Conservation (phyloP, 2,329 filamentous ascomycete genomes). For the Chaetothyriales sp. region DNA sequence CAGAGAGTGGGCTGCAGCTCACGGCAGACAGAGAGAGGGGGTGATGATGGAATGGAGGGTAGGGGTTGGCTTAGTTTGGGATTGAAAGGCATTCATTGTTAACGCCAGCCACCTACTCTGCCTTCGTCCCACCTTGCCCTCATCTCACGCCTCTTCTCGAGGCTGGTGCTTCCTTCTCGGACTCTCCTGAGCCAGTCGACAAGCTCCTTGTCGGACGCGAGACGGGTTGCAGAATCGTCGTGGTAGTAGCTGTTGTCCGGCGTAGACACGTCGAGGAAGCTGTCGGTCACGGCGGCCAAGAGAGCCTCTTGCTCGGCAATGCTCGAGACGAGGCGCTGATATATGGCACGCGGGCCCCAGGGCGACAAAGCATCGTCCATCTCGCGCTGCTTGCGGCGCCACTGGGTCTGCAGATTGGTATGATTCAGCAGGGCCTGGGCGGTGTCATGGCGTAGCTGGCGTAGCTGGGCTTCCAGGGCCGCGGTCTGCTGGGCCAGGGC, state of each 20-base stretch:
- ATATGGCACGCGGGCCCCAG: constrained; percentile 76
- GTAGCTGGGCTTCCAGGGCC: constrained; percentile 35
- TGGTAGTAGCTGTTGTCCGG: constrained; percentile 27
- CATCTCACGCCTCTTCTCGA: constrained; percentile 69
- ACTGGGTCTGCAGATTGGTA: constrained; percentile 80
- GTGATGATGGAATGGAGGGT: background rate
- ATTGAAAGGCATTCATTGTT: constrained; percentile 20
- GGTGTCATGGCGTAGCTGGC: constrained; percentile 47
- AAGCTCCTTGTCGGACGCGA: constrained; percentile 66
- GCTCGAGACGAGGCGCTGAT: constrained; percentile 62
- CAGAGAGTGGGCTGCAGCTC: background rate
- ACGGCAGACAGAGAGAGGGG: background rate
- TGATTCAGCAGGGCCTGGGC: constrained; percentile 72
- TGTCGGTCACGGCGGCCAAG: constrained; percentile 76
- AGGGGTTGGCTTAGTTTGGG: background rate
- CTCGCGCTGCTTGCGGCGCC: constrained; percentile 74
- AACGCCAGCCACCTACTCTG: constrained; percentile 86
- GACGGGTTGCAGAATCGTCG: constrained; percentile 21
- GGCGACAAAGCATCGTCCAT: constrained; percentile 75
- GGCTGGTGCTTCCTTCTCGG: constrained; percentile 62
- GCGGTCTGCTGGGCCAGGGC: constrained; percentile 44
- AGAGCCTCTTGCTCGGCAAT: constrained; percentile 72
- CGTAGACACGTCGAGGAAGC: constrained; percentile 58
- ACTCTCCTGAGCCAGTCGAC: constrained; percentile 73
- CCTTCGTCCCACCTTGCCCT: constrained; percentile 95